Evolutionary conservation across 2,329 filamentous ascomycete species (phyloP).

Genomic region (Pseudocercospora vitis): DNA sequence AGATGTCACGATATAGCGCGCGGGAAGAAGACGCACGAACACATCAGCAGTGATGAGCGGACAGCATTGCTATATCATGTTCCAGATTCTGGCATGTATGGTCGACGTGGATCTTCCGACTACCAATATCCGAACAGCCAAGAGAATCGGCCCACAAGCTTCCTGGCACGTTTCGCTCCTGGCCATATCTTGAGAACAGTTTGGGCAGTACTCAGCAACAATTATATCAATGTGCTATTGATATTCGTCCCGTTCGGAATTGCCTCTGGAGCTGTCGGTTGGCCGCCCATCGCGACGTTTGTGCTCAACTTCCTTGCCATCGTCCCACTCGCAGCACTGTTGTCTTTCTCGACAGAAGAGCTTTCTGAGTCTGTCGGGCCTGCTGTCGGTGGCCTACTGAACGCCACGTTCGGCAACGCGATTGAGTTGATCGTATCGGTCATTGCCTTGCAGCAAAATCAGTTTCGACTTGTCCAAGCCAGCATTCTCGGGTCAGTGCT

Average conservation of each 20-base stretch:
- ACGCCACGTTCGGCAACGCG: constrained; percentile 78
- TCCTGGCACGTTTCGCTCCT: constrained; percentile 10
- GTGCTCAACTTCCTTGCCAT: constrained; percentile 78
- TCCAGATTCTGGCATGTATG: constrained; percentile 11
- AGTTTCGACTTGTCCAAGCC: constrained; percentile 95
- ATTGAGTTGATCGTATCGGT: constrained; percentile 86
- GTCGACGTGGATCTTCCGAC: neutral
- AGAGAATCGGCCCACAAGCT: constrained; percentile 2
- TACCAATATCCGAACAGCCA: neutral
- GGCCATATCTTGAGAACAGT: constrained; percentile 9
- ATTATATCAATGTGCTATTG: constrained; percentile 67
- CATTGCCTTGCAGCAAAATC: constrained; percentile 76
- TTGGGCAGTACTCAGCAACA: constrained; percentile 42
- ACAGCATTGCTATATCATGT: constrained; percentile 14
- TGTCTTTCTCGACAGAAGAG: constrained; percentile 77
- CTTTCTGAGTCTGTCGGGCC: constrained; percentile 70
- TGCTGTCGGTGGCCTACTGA: constrained; percentile 71
- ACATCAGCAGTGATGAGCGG: constrained; percentile 16
- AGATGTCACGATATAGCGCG: constrained; percentile 15
- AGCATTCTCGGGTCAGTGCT: constrained; percentile 95
- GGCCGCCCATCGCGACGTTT: constrained; percentile 68
- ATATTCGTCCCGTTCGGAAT: constrained; percentile 73
- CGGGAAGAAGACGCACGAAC: constrained; percentile 6
- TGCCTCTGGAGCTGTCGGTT: constrained; percentile 60
- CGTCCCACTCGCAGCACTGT: constrained; percentile 69